Conservation (phyloP, 768 basidiomycete species). For the Suillus subaureus region DNA sequence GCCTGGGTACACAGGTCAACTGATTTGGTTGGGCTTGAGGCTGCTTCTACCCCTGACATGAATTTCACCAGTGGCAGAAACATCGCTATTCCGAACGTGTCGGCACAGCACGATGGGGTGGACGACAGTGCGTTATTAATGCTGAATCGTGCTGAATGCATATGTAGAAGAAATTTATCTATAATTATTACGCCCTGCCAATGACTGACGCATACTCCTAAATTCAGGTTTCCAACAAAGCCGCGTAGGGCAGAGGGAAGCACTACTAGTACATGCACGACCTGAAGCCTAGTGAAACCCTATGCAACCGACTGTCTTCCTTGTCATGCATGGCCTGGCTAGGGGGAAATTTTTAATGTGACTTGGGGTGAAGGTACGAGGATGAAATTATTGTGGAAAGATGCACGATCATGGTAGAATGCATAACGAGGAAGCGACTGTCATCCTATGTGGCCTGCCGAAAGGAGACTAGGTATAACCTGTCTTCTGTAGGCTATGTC, state of each 20-base stretch:
- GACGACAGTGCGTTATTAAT: not conserved
- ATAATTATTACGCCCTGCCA: not conserved
- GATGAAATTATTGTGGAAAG: not conserved
- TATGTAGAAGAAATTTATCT: not conserved
- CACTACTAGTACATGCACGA: not conserved
- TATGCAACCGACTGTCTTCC: not conserved
- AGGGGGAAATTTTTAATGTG: not conserved
- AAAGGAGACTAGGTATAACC: not conserved
- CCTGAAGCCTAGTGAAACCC: not conserved
- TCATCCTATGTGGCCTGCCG: not conserved
- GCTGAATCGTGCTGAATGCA: not conserved
- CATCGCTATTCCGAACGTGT: not conserved
- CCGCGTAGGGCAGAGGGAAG: not conserved
- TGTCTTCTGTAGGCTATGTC: not conserved
- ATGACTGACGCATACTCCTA: not conserved
- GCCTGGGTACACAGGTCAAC: not conserved
- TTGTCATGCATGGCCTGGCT: not conserved
- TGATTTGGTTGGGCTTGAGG: not conserved
- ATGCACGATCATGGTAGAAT: not conserved
- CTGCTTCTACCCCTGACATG: not conserved
- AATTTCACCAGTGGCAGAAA: not conserved
- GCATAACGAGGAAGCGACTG: not conserved
- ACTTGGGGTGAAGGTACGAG: not conserved
- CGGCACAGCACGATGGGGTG: not conserved
- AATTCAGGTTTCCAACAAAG: not conserved